Percentiles rank a stretch among this genome's conserved stretches.
phyloP scores from a whole-genome alignment of 352 stramenopile species.

The Thraustochytrium striatum region DNA sequence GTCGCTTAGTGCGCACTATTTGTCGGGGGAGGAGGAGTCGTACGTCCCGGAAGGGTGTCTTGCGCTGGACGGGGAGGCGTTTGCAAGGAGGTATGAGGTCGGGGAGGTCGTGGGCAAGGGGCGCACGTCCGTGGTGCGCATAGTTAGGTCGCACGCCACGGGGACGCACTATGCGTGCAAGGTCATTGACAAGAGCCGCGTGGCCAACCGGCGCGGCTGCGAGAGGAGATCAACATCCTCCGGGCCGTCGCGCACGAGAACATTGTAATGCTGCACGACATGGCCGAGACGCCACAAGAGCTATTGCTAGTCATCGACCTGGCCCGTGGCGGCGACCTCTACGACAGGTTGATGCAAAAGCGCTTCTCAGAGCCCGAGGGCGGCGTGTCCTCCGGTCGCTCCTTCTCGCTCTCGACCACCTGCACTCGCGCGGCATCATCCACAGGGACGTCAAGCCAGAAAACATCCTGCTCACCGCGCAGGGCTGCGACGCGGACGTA shows the following conservation, averaged over 20 bases:
- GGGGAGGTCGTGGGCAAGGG: conserved; percentile 18
- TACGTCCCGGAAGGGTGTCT: not conserved
- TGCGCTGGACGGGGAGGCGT: not conserved
- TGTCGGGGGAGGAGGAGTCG: not conserved
- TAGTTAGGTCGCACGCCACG: not conserved
- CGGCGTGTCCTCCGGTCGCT: not conserved
- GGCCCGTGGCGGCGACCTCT: conserved; percentile 32
- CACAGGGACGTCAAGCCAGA: conserved; percentile 93
- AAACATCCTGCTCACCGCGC: conserved; percentile 88
- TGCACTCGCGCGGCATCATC: conserved; percentile 85
- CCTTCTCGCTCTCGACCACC: conserved; percentile 72
- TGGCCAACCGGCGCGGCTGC: not conserved
- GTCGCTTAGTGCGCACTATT: conserved; percentile 28
- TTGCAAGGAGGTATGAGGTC: not conserved
- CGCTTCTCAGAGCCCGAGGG: conserved; percentile 12
- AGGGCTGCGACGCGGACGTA: conserved; percentile 74
- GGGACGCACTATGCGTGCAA: conserved; percentile 33
- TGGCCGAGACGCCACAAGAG: conserved; percentile 12
- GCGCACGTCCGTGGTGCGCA: conserved; percentile 9
- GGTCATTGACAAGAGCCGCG: conserved; percentile 16
- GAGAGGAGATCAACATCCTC: conserved; percentile 13
- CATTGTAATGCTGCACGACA: conserved; percentile 15
- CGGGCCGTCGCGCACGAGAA: not conserved
- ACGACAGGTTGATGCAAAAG: conserved; percentile 30
- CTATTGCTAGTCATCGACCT: conserved; percentile 25